Base-by-base conservation (phyloP, 352 stramenopile species). In the Thalassiosira gravida region DNA sequence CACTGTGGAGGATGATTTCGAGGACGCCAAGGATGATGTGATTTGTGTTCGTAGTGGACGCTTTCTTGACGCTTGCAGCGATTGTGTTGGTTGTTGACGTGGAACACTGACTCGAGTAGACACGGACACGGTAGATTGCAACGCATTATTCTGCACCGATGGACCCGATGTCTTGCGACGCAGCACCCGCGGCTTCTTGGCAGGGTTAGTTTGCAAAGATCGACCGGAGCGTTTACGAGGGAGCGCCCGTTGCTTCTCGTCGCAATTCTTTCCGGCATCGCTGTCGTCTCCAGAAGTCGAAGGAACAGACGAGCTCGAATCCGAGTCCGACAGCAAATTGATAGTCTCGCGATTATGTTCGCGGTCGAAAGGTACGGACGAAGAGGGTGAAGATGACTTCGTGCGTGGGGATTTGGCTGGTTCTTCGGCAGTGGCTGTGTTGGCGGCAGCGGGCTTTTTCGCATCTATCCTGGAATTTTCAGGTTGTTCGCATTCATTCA, bases 1-100 rank as follows among this genome's bases (percentile, higher is more conserved):
- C n/a, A n/a, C n/a, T n/a, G n/a, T n/a, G n/a, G n/a, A n/a, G n/a
- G n/a, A n/a, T 24, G 52, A 74, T 67, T 53, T 47, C 47, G 66
- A 61, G 24, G 58, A 13, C 37, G 37, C 16, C 24, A 63, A 14
- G 1, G 62, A 53, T 53, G 22, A 32, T n/a, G n/a, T n/a, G 2
- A 47, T 47, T 37, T 29, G 22, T 20, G 52, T 53, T 59, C 49
- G 37, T 55, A 47, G 47, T 25, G 50, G n/a, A 29, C 42, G 47
- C 50, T 72, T 67, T 42, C 58, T 67, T 56, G 58, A 67, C 39
- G 58, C 13, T 27, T 53, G 22, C 22, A 49, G 29, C n/a, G n/a
- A n/a, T 46, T 22, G 25, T 42, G 52, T 5, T n/a, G 25, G 9
- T 42, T 24, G 6, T 16, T 69, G n/a, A 30, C 24, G 20, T 27